A percentile compares a stretch with the other conserved stretches of the same genome.
Evolutionary conservation across 148 eudicot genomes (phyloP).

Genomic region (Rhododendron ferrugineum): DNA sequence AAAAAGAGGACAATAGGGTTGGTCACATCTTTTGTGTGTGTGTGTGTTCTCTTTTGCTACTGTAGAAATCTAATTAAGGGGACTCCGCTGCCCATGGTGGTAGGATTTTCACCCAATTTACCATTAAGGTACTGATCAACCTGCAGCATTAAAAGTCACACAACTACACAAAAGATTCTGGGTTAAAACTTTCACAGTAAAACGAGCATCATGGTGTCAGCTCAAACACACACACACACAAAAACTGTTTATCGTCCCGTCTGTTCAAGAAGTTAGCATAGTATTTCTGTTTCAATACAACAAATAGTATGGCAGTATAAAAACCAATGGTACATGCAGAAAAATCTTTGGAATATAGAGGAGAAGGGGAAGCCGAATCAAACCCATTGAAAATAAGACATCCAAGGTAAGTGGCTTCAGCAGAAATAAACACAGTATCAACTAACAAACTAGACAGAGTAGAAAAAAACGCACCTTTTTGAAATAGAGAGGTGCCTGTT

Average conservation of each 20-base stretch:
- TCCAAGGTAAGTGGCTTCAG: background rate
- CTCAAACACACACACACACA: too few relatives aligned
- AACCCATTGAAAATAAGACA: background rate
- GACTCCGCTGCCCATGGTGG: background rate
- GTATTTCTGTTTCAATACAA: background rate
- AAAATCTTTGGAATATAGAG: background rate
- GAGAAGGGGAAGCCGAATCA: background rate
- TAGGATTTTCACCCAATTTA: background rate
- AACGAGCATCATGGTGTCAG: background rate
- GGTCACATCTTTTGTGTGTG: background rate
- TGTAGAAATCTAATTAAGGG: background rate
- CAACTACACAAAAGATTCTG: background rate
- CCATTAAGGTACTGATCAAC: background rate
- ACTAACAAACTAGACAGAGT: background rate
- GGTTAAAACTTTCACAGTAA: background rate
- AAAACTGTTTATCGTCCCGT: too few relatives aligned
- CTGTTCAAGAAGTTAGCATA: too few relatives aligned
- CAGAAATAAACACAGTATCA: background rate
- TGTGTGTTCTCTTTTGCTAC: background rate
- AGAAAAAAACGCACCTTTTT: constrained; percentile 52
- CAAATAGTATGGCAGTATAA: background rate
- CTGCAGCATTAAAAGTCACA: background rate
- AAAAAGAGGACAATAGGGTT: background rate
- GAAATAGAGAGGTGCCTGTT: constrained; percentile 80
- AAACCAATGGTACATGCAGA: background rate